A percentile compares a stretch with the other conserved stretches of the same genome.
Conservation (phyloP, 208 protist genomes). For the Wallacemonas rigidus region DNA sequence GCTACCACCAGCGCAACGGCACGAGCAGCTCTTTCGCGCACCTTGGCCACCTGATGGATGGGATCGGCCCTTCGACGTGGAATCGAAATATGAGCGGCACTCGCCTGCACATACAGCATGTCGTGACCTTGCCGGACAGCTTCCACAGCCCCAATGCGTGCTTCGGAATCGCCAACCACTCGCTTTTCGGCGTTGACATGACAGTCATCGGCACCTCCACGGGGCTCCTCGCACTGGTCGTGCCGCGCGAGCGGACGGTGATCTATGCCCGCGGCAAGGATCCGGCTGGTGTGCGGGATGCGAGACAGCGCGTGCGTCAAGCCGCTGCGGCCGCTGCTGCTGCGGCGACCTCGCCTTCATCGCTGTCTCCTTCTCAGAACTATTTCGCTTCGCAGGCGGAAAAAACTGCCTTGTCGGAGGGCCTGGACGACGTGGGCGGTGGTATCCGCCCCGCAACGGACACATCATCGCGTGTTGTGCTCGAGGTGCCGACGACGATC, state of each 20-base stretch:
- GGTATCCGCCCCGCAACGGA: not conserved
- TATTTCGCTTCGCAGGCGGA: too few species aligned
- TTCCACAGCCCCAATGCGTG: slow-evolving; percentile 56
- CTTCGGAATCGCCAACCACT: slow-evolving; percentile 78
- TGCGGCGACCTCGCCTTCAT: not conserved
- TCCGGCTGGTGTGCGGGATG: slow-evolving; percentile 34
- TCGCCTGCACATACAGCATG: slow-evolving; percentile 41
- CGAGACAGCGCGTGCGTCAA: slow-evolving; percentile 20
- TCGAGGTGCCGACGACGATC: slow-evolving; percentile 59
- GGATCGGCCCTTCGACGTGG: not conserved
- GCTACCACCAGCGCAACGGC: not conserved
- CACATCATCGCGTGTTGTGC: not conserved
- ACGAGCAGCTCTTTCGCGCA: not conserved
- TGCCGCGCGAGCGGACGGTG: slow-evolving; percentile 37
- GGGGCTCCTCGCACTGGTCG: slow-evolving; percentile 58
- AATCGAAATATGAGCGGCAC: slow-evolving; percentile 13
- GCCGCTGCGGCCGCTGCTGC: slow-evolving; percentile 14
- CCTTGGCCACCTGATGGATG: not conserved
- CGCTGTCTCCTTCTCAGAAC: not conserved
- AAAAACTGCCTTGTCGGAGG: too few species aligned
- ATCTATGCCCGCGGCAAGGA: slow-evolving; percentile 50
- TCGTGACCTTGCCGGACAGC: slow-evolving; percentile 49
- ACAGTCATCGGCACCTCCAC: slow-evolving; percentile 60
- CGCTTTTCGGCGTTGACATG: slow-evolving; percentile 68
- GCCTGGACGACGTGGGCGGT: not conserved